Evolutionary conservation across 768 basidiomycete species (phyloP), one percentile per base, ranked within the genome.

Genomic region (Naganishia randhawae): DNA sequence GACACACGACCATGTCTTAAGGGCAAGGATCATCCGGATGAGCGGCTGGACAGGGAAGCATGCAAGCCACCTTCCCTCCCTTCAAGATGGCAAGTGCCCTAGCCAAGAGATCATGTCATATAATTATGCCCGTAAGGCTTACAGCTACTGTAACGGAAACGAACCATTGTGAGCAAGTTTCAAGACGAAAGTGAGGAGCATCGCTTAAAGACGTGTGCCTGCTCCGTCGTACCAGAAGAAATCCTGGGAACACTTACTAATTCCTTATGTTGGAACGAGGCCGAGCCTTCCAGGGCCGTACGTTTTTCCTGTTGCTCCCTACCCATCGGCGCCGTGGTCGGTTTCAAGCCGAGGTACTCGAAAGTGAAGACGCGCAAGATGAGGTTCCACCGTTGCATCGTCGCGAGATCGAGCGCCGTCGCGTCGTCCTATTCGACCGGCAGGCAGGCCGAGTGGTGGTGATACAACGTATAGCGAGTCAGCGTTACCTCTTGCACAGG

Each of bases 361-460:
- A 89, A 84, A 73, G 92, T 85, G 76, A 97, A 93, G 0, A 96
- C 85, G 35, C 95, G 84, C 42, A 97, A 76, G 62, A 99, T 84
- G 33, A 94, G 81, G 76, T 90, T 90, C 96, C 96, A 98, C 27
- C 89, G 84, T 52, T 87, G 85, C 84, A 97, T 85, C 0, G 92
- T 94, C 9, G 89, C 85, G 51, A 90, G 81, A 74, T 97, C 89
- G 50, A 98, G 82, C 0, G 89, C 91, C 25, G 87, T 85, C 9
- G 88, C 92, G 79, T 97, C 90, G 78, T 99, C 96, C 93, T 96
- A 68, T n/a, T n/a, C n/a, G n/a, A n/a, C n/a, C n/a, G n/a, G n/a
- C n/a, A n/a, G n/a, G n/a, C n/a, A n/a, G n/a, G n/a, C n/a, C n/a
- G n/a, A n/a, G n/a, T n/a, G n/a, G n/a, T n/a, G n/a, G n/a, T n/a